A percentile compares a stretch with the other conserved stretches of the same genome.
These are phyloP conservation scores for Phellinidium pouzarii DNA, from an alignment of 1,284 basidiomycete species.

Conservation along the genomic window DNA sequence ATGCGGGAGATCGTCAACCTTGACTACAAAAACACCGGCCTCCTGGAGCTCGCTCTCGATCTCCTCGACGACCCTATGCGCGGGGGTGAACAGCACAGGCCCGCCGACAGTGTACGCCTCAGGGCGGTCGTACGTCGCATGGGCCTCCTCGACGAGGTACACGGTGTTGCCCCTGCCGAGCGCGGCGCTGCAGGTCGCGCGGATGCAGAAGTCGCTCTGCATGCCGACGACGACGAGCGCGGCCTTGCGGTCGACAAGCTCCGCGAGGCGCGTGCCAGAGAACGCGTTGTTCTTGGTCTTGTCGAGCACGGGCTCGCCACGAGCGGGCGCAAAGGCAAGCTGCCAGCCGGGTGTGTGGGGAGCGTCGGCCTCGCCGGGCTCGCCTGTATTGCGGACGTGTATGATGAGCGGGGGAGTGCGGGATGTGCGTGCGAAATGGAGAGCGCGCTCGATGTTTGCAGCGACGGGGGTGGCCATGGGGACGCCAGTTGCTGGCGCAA, in stretches of 20 bases:
- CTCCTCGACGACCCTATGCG: slow-evolving; percentile 41
- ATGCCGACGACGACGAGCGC: slow-evolving; percentile 61
- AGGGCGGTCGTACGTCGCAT: slow-evolving; percentile 57
- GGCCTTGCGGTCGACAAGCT: slow-evolving; percentile 39
- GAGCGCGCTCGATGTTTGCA: slow-evolving; percentile 43
- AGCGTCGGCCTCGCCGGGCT: slow-evolving; percentile 52
- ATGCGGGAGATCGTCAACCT: slow-evolving; percentile 53
- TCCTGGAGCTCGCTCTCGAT: slow-evolving; percentile 52
- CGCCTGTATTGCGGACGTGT: slow-evolving; percentile 59
- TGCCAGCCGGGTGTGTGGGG: slow-evolving; percentile 47
- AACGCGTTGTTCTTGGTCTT: slow-evolving; percentile 69
- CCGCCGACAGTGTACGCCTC: slow-evolving; percentile 41
- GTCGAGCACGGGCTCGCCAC: slow-evolving; percentile 47
- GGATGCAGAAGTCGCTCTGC: slow-evolving; percentile 58
- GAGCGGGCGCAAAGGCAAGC: slow-evolving; percentile 44
- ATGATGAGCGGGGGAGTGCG: slow-evolving; percentile 49
- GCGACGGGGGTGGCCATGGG: slow-evolving; percentile 39
- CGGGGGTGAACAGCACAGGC: slow-evolving; percentile 34
- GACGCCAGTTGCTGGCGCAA: slow-evolving; percentile 44
- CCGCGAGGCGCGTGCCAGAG: slow-evolving; percentile 43
- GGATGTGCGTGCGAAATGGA: slow-evolving; percentile 43
- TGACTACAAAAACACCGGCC: slow-evolving; percentile 53
- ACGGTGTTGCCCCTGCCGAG: slow-evolving; percentile 57
- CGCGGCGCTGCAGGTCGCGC: slow-evolving; percentile 60
- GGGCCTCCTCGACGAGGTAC: slow-evolving; percentile 52